Evolutionary conservation across 2,329 filamentous ascomycete genomes (phyloP).

Genomic region (Neobulgaria alba): DNA sequence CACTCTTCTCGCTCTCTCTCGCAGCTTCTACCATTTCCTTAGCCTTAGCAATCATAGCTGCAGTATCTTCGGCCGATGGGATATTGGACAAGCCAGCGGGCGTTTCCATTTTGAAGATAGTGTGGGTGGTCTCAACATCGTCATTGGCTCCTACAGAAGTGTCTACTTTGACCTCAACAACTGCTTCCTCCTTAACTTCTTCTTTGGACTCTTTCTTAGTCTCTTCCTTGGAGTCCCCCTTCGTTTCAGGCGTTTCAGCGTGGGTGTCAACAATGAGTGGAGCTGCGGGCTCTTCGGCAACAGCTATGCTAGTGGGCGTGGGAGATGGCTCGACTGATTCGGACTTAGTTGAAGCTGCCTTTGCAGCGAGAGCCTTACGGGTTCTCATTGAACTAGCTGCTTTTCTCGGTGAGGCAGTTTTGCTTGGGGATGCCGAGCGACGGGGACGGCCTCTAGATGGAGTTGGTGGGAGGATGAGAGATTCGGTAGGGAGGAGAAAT

Average conservation of each 20-base stretch:
- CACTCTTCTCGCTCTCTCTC: slow-evolving; percentile 28
- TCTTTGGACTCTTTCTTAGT: slow-evolving; percentile 16
- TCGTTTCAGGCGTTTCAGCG: neutral
- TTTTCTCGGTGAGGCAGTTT: slow-evolving; percentile 39
- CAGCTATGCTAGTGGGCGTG: slow-evolving; percentile 38
- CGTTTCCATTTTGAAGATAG: slow-evolving; percentile 67
- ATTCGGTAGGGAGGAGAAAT: slow-evolving; percentile 43
- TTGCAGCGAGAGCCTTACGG: slow-evolving; percentile 33
- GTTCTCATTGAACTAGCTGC: slow-evolving; percentile 19
- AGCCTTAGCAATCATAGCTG: slow-evolving; percentile 77
- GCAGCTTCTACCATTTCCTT: slow-evolving; percentile 79
- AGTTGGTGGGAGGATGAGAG: slow-evolving; percentile 27
- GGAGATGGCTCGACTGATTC: slow-evolving; percentile 36
- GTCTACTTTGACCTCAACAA: slow-evolving; percentile 63
- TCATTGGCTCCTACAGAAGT: slow-evolving; percentile 46
- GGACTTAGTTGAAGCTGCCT: slow-evolving; percentile 22
- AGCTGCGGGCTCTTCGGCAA: neutral
- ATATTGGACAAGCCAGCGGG: slow-evolving; percentile 58
- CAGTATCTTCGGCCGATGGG: slow-evolving; percentile 67
- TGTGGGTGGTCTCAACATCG: slow-evolving; percentile 62
- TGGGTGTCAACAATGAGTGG: neutral
- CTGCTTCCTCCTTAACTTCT: slow-evolving; percentile 39
- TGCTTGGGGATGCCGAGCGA: slow-evolving; percentile 49
- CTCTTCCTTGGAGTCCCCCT: slow-evolving; percentile 3
- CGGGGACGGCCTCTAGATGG: slow-evolving; percentile 38